These are phyloP conservation scores for Penicillium dipodomyicola DNA, from an alignment of 495 filamentous ascomycete genomes.

Conservation along the genomic window DNA sequence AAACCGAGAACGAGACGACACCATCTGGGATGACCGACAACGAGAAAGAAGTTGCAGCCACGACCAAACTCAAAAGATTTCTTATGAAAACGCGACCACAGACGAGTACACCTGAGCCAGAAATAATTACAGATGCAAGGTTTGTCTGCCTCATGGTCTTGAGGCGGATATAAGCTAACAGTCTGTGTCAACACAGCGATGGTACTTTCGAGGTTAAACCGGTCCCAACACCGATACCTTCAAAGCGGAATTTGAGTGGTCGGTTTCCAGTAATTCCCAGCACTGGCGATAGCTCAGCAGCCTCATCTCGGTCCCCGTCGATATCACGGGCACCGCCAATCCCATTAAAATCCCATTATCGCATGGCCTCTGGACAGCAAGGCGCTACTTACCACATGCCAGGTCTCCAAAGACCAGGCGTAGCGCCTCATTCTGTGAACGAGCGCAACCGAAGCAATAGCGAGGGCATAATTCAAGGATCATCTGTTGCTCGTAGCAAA, in stretches of 20 bases:
- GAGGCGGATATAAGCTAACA: not conserved
- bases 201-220: constrained; percentile 66
- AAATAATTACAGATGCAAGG: constrained; percentile 64
- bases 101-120: constrained; percentile 53
- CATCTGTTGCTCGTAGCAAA: constrained; percentile 55
- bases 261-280: constrained; percentile 82
- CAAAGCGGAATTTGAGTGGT: constrained; percentile 69
- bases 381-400: constrained; percentile 54
- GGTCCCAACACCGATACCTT: constrained; percentile 65
- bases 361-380: constrained; percentile 69
- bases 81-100: constrained; percentile 57
- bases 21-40: constrained; percentile 49
- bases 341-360: constrained; percentile 72
- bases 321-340: constrained; percentile 67
- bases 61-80: constrained; percentile 72
- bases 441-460: constrained; percentile 89
- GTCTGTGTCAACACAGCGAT: constrained; percentile 41
- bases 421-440: constrained; percentile 64
- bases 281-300: constrained; percentile 45
- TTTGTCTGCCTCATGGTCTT: constrained; percentile 35
- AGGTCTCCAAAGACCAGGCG: constrained; percentile 61
- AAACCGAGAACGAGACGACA: constrained; percentile 42
- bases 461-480: constrained; percentile 70
- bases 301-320: constrained; percentile 61
- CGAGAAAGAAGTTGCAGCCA: constrained; percentile 65